phyloP scores from a whole-genome alignment of 257 asterid genomes.

The Gentiana macrophylla region DNA sequence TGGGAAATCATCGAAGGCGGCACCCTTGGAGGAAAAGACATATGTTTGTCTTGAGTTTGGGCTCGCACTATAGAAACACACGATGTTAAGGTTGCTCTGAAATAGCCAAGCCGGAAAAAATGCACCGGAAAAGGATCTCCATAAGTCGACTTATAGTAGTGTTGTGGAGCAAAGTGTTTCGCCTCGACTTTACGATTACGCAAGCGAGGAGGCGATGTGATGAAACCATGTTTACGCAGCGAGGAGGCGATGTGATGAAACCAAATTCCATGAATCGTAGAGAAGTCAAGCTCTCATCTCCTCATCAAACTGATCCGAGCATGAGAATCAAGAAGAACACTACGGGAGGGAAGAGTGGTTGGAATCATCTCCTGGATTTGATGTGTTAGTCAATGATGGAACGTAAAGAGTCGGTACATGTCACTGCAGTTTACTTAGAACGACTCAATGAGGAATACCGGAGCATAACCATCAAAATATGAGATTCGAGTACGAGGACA shows the following conservation, averaged over 20 bases:
- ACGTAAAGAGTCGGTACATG: slow-evolving; percentile 17
- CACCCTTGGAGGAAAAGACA: slow-evolving; percentile 13
- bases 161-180: slow-evolving; percentile 10
- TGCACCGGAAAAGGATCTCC: slow-evolving; percentile 6
- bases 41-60: slow-evolving; percentile 15
- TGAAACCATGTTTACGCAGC: too few relatives aligned
- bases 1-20: slow-evolving; percentile 13
- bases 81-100: slow-evolving; percentile 9
- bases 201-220: slow-evolving; percentile 14
- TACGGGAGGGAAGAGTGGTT: slow-evolving; percentile 23
- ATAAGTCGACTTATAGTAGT: not conserved
- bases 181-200: slow-evolving; percentile 12
- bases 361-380: slow-evolving; percentile 36
- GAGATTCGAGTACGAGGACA: slow-evolving; percentile 19
- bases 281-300: slow-evolving; percentile 11
- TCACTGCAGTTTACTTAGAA: slow-evolving; percentile 12
- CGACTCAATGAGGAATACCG: slow-evolving; percentile 17
- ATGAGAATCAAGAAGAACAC: slow-evolving; percentile 16
- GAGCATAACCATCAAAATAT: slow-evolving; percentile 10
- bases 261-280: slow-evolving; percentile 11
- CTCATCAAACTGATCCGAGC: slow-evolving; percentile 13
- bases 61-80: slow-evolving; percentile 12
- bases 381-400: slow-evolving; percentile 28
- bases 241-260: slow-evolving; percentile 6
- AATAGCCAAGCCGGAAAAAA: slow-evolving; percentile 6